Evolutionary conservation across 768 basidiomycete genomes (phyloP), one percentile per base, ranked within the genome.

Genomic region (Naganishia friedmannii): DNA sequence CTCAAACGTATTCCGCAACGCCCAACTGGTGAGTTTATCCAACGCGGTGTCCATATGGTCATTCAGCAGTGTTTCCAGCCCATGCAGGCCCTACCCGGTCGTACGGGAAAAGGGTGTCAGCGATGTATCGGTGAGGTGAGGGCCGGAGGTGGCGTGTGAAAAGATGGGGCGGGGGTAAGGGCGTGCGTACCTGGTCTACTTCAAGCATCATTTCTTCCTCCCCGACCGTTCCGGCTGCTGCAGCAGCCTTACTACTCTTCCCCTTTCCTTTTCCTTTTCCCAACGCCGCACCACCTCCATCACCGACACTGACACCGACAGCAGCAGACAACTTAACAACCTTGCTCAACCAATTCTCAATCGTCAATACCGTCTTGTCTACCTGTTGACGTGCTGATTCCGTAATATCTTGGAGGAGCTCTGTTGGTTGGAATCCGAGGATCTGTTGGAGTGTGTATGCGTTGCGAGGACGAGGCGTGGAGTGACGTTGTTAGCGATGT

Each of bases 1-100:
- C 65, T 87, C 86, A 75, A 95, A 95, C 68, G 93, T 89, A 80
- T 95, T 96, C 51, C 92, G 84, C 76, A 93, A 79, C 13, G 87
- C 88, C 92, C 93, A 95, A 0, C 88, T 88, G 81, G 93, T 92
- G 75, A 96, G 91, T 77, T 89, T 90, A 79, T 96, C 93, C 70
- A 94, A 91, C 0, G 92, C 93, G 54, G 91, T 85, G 76, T 96
- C 93, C 53, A 90, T 88, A 74, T 93, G 92, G 67, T 87, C 87
- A 76, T 93, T 91, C 17, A 96, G 84, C 53, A 94, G 84, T 0
- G 93, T 93, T 79, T 94, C 91, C 73, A 95, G 91, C 28, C 90
- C 86, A 60, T 91, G 89, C 1, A 93, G 82, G 1, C 92, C 92
- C 81, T 91, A 87, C 39, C 3, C 26, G 57, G 3, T 3, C 10